Percentiles rank a stretch among this genome's conserved stretches.
Evolutionary conservation across 495 filamentous ascomycete genomes (phyloP).

Genomic region (Podospora pseudocomata): DNA sequence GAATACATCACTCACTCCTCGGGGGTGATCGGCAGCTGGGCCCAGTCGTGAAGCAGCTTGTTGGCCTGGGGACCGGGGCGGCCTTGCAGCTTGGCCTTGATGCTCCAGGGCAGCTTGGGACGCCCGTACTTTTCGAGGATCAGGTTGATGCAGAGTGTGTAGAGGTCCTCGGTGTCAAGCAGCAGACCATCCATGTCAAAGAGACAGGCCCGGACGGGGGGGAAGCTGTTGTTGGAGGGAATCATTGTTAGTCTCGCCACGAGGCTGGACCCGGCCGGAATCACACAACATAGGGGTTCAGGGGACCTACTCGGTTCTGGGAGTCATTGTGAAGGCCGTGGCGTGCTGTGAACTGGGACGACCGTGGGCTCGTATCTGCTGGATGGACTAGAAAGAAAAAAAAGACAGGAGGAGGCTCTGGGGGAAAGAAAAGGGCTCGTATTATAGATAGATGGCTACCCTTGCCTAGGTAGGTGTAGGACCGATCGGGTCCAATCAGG

Average conservation of each 20-base stretch:
- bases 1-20: constrained; percentile 39
- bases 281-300: not conserved
- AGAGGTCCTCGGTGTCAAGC: constrained; percentile 89
- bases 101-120: constrained; percentile 75
- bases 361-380: too few relatives aligned
- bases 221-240: constrained; percentile 48
- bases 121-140: constrained; percentile 71
- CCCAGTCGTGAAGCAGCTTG: constrained; percentile 64
- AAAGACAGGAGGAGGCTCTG: not conserved
- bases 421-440: not conserved
- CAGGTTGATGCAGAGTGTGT: constrained; percentile 77
- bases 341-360: not conserved
- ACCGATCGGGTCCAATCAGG: not conserved
- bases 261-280: not conserved
- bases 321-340: constrained; percentile 32
- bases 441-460: not conserved
- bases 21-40: constrained; percentile 70
- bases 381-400: not conserved
- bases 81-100: constrained; percentile 96
- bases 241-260: not conserved
- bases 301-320: constrained; percentile 40
- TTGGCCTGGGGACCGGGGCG: constrained; percentile 68
- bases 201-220: constrained; percentile 83
- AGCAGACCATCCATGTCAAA: constrained; percentile 99
- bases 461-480: too few relatives aligned